Conservation (phyloP, 371 early-diverging fungal species). For the Mortierella sp. region DNA sequence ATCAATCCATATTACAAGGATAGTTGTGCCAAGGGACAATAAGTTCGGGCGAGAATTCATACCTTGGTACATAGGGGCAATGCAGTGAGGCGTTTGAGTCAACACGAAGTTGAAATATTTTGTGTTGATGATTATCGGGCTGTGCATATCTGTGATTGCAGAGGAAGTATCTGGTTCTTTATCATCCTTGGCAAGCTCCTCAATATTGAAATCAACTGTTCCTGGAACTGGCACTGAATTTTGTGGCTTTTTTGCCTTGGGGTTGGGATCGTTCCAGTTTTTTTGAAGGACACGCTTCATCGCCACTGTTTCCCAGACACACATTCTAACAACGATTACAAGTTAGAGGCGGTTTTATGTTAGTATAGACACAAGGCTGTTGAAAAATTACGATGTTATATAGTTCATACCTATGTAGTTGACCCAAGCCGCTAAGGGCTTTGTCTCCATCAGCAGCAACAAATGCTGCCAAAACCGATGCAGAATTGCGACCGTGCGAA, state of each 20-base stretch:
- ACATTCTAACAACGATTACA: slow-evolving; percentile 59
- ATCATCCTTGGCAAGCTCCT: slow-evolving; percentile 34
- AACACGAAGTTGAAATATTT: slow-evolving; percentile 75
- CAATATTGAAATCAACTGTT: slow-evolving; percentile 28
- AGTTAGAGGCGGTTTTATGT: neutral
- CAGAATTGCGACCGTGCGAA: slow-evolving; percentile 75
- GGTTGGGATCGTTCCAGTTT: slow-evolving; percentile 69
- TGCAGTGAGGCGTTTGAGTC: slow-evolving; percentile 72
- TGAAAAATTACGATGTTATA: neutral
- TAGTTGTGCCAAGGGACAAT: neutral
- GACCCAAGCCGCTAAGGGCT: slow-evolving; percentile 66
- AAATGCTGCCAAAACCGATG: slow-evolving; percentile 73
- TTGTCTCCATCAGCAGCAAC: slow-evolving; percentile 64
- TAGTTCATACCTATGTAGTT: slow-evolving; percentile 69
- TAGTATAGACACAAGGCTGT: neutral
- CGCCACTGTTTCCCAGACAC: slow-evolving; percentile 77
- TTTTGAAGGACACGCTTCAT: slow-evolving; percentile 73
- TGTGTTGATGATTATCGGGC: slow-evolving; percentile 75
- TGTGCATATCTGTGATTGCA: slow-evolving; percentile 61
- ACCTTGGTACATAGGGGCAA: slow-evolving; percentile 81
- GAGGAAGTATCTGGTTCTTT: slow-evolving; percentile 42
- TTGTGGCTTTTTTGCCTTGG: slow-evolving; percentile 39
- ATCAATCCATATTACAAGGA: neutral
- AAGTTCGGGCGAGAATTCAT: neutral
- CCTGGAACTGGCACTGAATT: slow-evolving; percentile 28